phyloP scores from a whole-genome alignment of 768 basidiomycete genomes.

The Tricholoma flavovirens region DNA sequence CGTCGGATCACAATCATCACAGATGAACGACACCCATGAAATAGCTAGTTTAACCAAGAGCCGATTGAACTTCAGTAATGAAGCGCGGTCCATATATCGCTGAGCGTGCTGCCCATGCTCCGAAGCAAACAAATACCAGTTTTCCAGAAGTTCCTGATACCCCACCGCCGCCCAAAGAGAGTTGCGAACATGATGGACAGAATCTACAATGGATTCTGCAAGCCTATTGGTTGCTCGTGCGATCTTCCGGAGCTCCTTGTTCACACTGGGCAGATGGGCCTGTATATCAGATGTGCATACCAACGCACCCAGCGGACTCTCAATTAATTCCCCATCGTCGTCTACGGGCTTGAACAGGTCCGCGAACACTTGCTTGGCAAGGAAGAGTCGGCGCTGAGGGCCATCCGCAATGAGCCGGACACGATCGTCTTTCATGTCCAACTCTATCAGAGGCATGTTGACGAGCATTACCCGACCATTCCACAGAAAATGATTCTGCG shows the following conservation, averaged over 20 bases:
- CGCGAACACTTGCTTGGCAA: conserved; percentile 73
- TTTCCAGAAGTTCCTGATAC: conserved; percentile 82
- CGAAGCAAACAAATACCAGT: conserved; percentile 96
- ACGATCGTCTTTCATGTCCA: conserved; percentile 82
- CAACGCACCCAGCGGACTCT: conserved; percentile 35
- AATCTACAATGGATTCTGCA: conserved; percentile 89
- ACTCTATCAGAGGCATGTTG: conserved; percentile 67
- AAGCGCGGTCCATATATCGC: conserved; percentile 75
- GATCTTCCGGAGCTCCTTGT: conserved; percentile 86
- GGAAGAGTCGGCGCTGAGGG: conserved; percentile 63
- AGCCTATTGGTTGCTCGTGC: conserved; percentile 83
- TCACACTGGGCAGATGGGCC: conserved; percentile 87
- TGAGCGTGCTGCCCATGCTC: conserved; percentile 91
- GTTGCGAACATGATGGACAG: conserved; percentile 79
- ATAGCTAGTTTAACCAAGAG: conserved; percentile 87
- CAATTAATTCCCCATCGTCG: conserved; percentile 53
- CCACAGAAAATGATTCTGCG: conserved; percentile 85
- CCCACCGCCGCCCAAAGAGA: conserved; percentile 54
- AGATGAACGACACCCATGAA: conserved; percentile 97
- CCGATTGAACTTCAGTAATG: conserved; percentile 71
- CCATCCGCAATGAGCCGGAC: conserved; percentile 92
- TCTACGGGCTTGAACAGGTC: conserved; percentile 59
- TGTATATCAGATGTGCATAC: conserved; percentile 70
- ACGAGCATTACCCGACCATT: conserved; percentile 81
- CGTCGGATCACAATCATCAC: conserved; percentile 94